Evolutionary conservation across 768 basidiomycete genomes (phyloP).

Genomic region (Russula griseocarnosa): DNA sequence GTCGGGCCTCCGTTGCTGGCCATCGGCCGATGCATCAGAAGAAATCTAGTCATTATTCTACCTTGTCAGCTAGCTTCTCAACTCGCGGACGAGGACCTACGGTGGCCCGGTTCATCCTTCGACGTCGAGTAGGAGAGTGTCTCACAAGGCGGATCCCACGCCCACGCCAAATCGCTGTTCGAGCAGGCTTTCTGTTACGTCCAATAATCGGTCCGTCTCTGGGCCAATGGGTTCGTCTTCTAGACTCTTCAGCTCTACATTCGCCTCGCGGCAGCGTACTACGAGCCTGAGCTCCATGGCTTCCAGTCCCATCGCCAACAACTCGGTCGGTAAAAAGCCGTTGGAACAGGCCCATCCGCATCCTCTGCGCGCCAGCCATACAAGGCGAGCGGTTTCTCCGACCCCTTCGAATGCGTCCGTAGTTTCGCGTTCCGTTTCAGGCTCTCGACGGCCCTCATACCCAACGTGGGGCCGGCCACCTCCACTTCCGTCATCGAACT

Average conservation of each 20-base stretch:
- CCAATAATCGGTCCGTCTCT: constrained; percentile 62
- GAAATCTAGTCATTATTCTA: constrained; percentile 40
- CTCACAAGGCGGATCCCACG: constrained; percentile 37
- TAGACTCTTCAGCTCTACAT: constrained; percentile 58
- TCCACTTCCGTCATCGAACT: constrained; percentile 45
- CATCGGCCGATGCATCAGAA: constrained; percentile 29
- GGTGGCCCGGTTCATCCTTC: constrained; percentile 46
- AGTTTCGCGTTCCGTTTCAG: constrained; percentile 45
- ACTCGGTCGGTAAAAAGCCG: constrained; percentile 35
- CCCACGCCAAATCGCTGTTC: constrained; percentile 47
- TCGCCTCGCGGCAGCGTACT: constrained; percentile 78
- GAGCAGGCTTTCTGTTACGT: constrained; percentile 55
- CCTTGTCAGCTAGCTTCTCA: constrained; percentile 38
- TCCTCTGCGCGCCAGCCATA: constrained; percentile 42
- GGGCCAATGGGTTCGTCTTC: constrained; percentile 50
- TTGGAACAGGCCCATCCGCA: constrained; percentile 33
- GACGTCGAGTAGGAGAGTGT: constrained; percentile 46
- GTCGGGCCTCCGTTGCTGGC: constrained; percentile 43
- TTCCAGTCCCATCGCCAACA: constrained; percentile 37
- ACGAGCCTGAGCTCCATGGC: constrained; percentile 53
- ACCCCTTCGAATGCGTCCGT: constrained; percentile 57
- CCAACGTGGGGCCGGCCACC: constrained; percentile 70
- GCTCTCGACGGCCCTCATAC: constrained; percentile 44
- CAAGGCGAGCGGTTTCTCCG: constrained; percentile 51
- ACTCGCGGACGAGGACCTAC: constrained; percentile 34